Conservation (phyloP, 495 filamentous ascomycete species). For the Tuber melanosporum region DNA sequence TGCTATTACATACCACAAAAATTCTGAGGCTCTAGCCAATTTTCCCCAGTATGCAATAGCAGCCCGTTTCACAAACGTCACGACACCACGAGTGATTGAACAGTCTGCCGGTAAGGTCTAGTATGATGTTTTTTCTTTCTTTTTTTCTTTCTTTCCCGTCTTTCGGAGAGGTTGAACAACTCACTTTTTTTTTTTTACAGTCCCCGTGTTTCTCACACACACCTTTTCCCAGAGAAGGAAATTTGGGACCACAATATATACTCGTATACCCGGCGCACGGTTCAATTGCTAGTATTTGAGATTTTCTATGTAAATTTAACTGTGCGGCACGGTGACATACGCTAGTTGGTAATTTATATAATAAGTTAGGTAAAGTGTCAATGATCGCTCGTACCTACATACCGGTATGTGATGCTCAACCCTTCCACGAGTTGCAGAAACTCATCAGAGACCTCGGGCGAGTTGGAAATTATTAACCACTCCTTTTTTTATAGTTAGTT, state of each 20-base stretch:
- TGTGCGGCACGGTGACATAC: too few relatives aligned
- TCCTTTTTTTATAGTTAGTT: too few relatives aligned
- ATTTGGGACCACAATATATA: neutral
- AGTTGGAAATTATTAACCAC: too few relatives aligned
- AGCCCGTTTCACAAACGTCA: too few relatives aligned
- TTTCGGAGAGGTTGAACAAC: neutral
- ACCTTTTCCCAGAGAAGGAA: neutral
- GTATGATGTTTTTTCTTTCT: neutral
- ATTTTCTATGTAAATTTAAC: neutral
- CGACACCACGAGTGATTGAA: too few relatives aligned
- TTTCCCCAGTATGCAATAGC: too few relatives aligned
- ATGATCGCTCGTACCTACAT: neutral
- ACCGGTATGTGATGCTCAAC: too few relatives aligned
- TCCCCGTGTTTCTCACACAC: neutral
- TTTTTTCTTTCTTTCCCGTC: neutral
- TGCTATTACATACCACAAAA: too few relatives aligned
- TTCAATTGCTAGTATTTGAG: neutral
- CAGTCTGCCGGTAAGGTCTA: neutral
- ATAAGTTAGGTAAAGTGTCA: neutral
- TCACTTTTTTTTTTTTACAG: neutral
- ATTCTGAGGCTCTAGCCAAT: too few relatives aligned
- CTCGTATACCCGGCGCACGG: neutral
- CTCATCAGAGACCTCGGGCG: too few relatives aligned
- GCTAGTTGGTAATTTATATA: neutral
- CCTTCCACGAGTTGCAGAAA: too few relatives aligned